Evolutionary conservation across 1,284 basidiomycete genomes (phyloP).

Genomic region (Trametes sp.): DNA sequence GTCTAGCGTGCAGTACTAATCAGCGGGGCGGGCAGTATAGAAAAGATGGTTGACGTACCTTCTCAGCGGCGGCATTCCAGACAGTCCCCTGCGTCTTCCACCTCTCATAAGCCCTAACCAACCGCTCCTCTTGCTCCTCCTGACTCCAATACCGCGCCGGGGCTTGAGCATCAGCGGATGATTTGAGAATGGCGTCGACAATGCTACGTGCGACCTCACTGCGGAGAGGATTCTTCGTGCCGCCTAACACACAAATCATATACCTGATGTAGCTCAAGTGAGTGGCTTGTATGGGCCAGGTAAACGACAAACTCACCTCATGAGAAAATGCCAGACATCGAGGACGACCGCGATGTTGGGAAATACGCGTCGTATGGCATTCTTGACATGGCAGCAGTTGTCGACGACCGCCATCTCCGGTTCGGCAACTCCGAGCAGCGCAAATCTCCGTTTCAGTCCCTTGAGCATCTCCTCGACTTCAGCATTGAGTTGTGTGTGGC

Average conservation of each 20-base stretch:
- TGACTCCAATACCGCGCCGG: slow-evolving; percentile 28
- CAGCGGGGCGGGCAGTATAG: no score
- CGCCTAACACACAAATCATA: slow-evolving; percentile 5
- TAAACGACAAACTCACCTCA: slow-evolving; percentile 18
- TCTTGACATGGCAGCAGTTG: slow-evolving; percentile 37
- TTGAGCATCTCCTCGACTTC: slow-evolving; percentile 32
- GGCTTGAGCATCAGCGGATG: slow-evolving; percentile 8
- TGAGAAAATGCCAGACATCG: slow-evolving; percentile 30
- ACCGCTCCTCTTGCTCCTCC: slow-evolving; percentile 23
- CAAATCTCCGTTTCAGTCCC: slow-evolving; percentile 25
- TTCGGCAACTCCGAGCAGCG: slow-evolving; percentile 16
- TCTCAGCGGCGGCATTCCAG: slow-evolving; percentile 33
- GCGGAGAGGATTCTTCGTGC: slow-evolving; percentile 13
- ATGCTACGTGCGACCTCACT: slow-evolving; percentile 23
- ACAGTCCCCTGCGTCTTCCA: slow-evolving; percentile 30
- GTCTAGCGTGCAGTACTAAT: neutral
- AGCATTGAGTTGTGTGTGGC: slow-evolving; percentile 12
- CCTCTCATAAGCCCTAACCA: slow-evolving; percentile 28
- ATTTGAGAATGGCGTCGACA: slow-evolving; percentile 29
- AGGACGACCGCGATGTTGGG: slow-evolving; percentile 18
- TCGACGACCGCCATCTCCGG: slow-evolving; percentile 35
- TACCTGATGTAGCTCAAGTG: neutral
- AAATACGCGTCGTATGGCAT: slow-evolving; percentile 20
- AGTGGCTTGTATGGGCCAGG: neutral
- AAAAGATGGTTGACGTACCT: neutral